Conservation (phyloP, 164 flowering plant genomes). For the Kalanchoe fedtschenkoi region DNA sequence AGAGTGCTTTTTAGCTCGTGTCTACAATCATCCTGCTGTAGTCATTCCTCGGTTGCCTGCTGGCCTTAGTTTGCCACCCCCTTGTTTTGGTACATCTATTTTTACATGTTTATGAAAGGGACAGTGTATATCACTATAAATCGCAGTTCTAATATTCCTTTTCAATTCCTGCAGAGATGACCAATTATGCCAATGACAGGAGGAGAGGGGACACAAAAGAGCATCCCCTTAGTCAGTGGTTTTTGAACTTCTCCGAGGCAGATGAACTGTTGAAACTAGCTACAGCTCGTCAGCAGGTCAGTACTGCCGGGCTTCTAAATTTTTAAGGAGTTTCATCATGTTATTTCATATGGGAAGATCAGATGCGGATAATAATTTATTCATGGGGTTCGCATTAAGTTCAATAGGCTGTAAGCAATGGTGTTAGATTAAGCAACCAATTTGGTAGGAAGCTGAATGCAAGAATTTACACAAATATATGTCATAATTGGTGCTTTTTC, state of each 20-base stretch:
- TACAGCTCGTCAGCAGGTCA: conserved; percentile 38
- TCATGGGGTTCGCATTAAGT: not conserved
- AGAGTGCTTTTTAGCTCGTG: conserved; percentile 61
- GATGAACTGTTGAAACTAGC: conserved; percentile 82
- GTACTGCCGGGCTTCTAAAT: not conserved
- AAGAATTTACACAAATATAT: too few relatives aligned
- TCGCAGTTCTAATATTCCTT: not conserved
- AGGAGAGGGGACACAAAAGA: conserved; percentile 65
- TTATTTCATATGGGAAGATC: not conserved
- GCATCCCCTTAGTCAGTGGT: conserved; percentile 59
- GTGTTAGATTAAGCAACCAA: not conserved
- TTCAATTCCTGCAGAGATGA: not conserved
- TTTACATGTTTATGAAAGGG: not conserved
- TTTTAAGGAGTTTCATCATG: not conserved
- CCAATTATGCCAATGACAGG: conserved; percentile 17
- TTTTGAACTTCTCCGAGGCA: conserved; percentile 75
- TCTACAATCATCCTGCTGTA: conserved; percentile 72
- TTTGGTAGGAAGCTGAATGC: not conserved
- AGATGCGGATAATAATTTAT: not conserved
- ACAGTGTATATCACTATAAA: not conserved
- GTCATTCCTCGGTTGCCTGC: conserved; percentile 58
- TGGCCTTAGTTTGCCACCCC: conserved; percentile 37
- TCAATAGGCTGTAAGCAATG: not conserved
- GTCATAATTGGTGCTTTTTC: too few relatives aligned
- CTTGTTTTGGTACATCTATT: conserved; percentile 27